Conservation (phyloP, 2,329 filamentous ascomycete species). For the Myriosclerotinia duriaeana region DNA sequence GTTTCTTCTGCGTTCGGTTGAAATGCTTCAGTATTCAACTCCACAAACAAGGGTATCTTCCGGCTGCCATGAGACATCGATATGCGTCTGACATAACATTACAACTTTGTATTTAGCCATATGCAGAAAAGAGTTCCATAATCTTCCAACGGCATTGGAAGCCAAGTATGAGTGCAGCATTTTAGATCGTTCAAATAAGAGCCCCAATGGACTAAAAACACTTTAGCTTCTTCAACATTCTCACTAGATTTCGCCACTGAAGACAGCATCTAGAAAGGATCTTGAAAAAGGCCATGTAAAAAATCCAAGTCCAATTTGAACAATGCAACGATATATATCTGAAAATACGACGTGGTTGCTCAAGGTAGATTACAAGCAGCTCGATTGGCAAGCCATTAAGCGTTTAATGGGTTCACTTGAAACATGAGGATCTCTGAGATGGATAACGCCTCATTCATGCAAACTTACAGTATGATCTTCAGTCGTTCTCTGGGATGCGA, state of each 20-base stretch:
- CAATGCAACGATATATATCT: not conserved
- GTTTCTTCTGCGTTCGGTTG: not conserved
- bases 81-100: constrained; percentile 6
- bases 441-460: not conserved
- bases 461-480: constrained; percentile 45
- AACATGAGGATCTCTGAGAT: not conserved
- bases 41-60: not conserved
- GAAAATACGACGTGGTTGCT: not conserved
- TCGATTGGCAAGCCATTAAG: not conserved
- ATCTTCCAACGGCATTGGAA: not conserved
- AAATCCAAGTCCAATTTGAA: not conserved
- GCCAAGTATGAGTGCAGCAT: not conserved
- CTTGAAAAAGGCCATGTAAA: not conserved
- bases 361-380: not conserved
- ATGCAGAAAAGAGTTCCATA: not conserved
- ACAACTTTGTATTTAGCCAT: constrained; percentile 7
- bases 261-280: not conserved
- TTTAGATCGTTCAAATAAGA: not conserved
- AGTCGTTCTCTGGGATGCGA: constrained; percentile 73
- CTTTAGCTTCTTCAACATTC: not conserved
- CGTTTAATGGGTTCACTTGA: not conserved
- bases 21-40: constrained; percentile 1
- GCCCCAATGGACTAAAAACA: not conserved
- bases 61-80: not conserved
- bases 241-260: not conserved